Evolutionary conservation across 352 stramenopile species (phyloP).

Genomic region (Pelagophyceae sp.): DNA sequence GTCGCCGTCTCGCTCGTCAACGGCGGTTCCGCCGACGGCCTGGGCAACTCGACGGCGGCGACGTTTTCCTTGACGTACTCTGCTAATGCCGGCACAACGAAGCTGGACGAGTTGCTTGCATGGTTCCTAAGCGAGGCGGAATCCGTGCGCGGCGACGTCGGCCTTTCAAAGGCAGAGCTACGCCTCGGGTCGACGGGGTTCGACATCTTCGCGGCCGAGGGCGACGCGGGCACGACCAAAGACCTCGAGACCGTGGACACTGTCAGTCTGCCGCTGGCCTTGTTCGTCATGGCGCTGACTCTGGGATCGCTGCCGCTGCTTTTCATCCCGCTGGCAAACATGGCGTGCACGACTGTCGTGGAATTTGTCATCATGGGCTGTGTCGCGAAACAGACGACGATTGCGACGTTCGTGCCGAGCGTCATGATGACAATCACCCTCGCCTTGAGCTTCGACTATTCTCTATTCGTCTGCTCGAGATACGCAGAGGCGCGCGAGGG

Average conservation of each 20-base stretch:
- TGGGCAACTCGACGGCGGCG: not conserved
- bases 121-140: not conserved
- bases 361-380: slow-evolving; percentile 30
- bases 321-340: not conserved
- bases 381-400: slow-evolving; percentile 29
- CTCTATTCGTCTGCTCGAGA: slow-evolving; percentile 36
- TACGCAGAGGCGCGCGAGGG: slow-evolving; percentile 24
- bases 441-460: slow-evolving; percentile 42
- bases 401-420: slow-evolving; percentile 38
- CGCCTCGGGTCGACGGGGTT: not conserved
- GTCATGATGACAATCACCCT: slow-evolving; percentile 42
- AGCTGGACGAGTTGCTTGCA: not conserved
- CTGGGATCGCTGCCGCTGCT: not conserved
- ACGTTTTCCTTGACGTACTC: not conserved
- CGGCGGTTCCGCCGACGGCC: not conserved
- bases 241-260: slow-evolving; percentile 6
- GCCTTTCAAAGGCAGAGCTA: not conserved
- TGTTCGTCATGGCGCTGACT: slow-evolving; percentile 8
- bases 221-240: not conserved
- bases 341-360: not conserved
- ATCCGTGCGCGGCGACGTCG: not conserved
- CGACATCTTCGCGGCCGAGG: not conserved
- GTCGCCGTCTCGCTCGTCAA: not conserved
- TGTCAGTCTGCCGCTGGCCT: not conserved
- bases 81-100: not conserved